These are phyloP conservation scores for Penicillium paneum DNA, from an alignment of 2,329 filamentous ascomycete species.

Conservation along the genomic window DNA sequence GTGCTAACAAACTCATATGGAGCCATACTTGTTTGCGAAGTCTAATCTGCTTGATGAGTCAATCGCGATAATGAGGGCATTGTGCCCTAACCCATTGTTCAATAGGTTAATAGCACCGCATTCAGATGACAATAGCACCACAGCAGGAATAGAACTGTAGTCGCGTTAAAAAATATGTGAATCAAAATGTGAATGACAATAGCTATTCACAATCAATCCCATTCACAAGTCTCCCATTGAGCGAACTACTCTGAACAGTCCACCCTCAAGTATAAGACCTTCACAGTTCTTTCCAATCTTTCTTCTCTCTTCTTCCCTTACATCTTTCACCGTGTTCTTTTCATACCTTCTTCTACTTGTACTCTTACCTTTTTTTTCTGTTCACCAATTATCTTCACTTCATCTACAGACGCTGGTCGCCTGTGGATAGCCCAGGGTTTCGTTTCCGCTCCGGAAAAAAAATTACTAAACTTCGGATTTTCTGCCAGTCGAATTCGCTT, in stretches of 20 bases:
- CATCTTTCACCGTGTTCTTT: not conserved
- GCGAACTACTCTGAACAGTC: not conserved
- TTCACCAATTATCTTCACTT: not conserved
- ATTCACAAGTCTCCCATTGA: conserved; percentile 2
- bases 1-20: not conserved
- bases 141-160: not conserved
- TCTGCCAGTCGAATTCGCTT: conserved; percentile 22
- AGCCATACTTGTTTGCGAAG: not conserved
- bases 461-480: conserved; percentile 16
- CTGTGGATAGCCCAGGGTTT: conserved; percentile 12
- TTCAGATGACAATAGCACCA: not conserved
- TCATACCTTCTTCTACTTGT: not conserved
- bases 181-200: not conserved
- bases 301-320: conserved; percentile 1
- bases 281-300: not conserved
- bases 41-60: not conserved
- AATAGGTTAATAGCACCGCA: not conserved
- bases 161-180: not conserved
- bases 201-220: not conserved
- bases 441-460: conserved; percentile 17
- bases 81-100: not conserved
- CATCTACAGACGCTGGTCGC: not conserved
- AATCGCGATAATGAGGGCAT: not conserved
- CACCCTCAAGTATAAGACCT: not conserved
- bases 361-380: not conserved